A percentile compares a stretch with the other conserved stretches of the same genome.
These are phyloP conservation scores for Cryphonectria parasitica DNA, from an alignment of 2,329 filamentous ascomycete species.

Conservation along the genomic window DNA sequence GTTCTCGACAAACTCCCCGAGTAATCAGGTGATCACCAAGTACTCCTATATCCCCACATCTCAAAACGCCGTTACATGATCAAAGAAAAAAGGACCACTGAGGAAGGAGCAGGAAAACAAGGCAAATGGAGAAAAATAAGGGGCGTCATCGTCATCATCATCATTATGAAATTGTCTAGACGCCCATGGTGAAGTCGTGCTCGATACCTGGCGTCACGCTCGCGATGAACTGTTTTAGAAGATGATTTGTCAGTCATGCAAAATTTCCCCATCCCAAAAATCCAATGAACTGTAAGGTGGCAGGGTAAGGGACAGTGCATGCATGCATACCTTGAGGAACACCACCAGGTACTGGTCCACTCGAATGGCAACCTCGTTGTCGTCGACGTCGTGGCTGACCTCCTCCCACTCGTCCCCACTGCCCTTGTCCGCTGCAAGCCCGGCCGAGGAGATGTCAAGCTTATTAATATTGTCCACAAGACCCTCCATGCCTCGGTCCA, in stretches of 20 bases:
- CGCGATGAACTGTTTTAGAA: constrained; percentile 65
- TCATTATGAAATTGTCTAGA: constrained; percentile 53
- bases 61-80: background rate
- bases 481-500: constrained; percentile 73
- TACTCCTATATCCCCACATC: background rate
- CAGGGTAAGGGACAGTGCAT: background rate
- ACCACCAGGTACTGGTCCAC: constrained; percentile 90
- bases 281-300: background rate
- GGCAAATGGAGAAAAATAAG: background rate
- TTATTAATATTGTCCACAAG: constrained; percentile 80
- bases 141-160: background rate
- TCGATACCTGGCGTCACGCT: constrained; percentile 97
- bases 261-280: background rate
- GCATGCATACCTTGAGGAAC: constrained; percentile 73
- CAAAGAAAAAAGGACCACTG: background rate
- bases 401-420: constrained; percentile 68
- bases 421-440: constrained; percentile 50
- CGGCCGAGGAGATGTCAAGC: constrained; percentile 57
- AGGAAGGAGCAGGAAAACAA: background rate
- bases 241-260: constrained; percentile 33
- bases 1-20: background rate
- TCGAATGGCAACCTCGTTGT: constrained; percentile 76
- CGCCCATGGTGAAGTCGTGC: constrained; percentile 96
- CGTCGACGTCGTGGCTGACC: constrained; percentile 65
- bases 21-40: background rate